Base-by-base conservation (phyloP, 345 rosid genomes). In the Pugionium cornutum region DNA sequence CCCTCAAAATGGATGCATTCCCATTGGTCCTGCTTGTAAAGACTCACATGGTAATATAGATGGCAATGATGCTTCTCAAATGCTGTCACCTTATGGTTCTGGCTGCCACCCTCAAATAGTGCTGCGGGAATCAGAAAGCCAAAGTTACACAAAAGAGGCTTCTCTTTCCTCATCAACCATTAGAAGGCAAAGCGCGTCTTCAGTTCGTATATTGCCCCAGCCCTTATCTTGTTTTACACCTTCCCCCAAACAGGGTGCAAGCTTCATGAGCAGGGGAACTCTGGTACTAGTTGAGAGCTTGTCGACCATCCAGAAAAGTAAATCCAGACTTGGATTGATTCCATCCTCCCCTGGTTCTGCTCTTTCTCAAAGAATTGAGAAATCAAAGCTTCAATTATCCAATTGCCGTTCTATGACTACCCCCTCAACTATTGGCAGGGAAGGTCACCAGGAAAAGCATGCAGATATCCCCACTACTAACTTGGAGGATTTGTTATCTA, bases 191-290 rank as follows among this genome's bases (percentile, higher is more conserved):
- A 59, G 78, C 42, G 67, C 58, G 57, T 73, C 47, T 73, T 29
- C 63, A 54, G 72, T 61, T 71, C 75, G 72, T 46, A 64, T 66
- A 39, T 64, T 80, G 55, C 65, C 75, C 5, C 70, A 71, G 28
- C 70, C 63, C 9, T 53, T 58, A 49, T 55, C 79, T 53, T 63
- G 67, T 64, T 75, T 62, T 35, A 87, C 95, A 67, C 88, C 92
- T 84, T 85, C 89, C 36, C 86, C 87, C 10, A 80, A 69, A 69
- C 79, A 58, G 33, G 53, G 77, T 42, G 73, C 67, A 68, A 67
- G 78, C 64, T 64, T 78, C 66, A 64, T 82, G 66, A 74, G 82
- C 54, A 76, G 65, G 74, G 85, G 66, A 66, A 77, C 72, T 52
- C 58, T 48, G 51, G 83, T 70, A 63, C 77, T 53, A 63, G 75